Evolutionary conservation across 805 yeast species (phyloP), one percentile per base, ranked within the genome.

Genomic region (Komagataella populi): DNA sequence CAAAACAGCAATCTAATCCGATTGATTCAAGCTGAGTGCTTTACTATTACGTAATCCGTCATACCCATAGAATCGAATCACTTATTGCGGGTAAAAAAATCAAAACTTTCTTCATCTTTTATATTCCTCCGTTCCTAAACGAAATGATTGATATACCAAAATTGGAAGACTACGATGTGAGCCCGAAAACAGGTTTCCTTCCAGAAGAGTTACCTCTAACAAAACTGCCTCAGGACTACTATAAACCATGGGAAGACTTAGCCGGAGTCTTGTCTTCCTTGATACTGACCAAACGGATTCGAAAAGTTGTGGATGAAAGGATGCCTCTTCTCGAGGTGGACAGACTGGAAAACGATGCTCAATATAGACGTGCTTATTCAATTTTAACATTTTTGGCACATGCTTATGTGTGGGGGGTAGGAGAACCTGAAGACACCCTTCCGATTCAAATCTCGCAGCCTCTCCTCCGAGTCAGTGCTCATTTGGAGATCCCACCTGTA

Each of bases 331-430:
- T 91, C 46, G 62, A 74, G 2, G 73, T 78, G 1, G 72, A 70
- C 6, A 63, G 72, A 4, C 67, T 84, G 43, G 54, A 63, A 22
- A 48, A 71, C 4, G 74, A 68, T 45, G 70, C 70, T 8, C 83
- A 87, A 56, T 72, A 74, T 61, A 76, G 95, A 62, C 74, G 97
- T 58, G 96, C 96, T 0, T 86, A 86, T 65, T 80, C 85, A 16
- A 69, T 88, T 2, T 70, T 90, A 24, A 83, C 91, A 10, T 90
- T 89, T 60, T 64, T 91, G 47, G 76, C 88, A 2, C 96, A 90
- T 64, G 95, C 93, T 1, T 90, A 90, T 62, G 81, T 90, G 22
- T 90, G 98, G 98, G 84, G 87, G 1, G 78, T 78, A 18, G 80
- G 78, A 51, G 63, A 65, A 48, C 84, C 95, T 16, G 64, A 68